Evolutionary conservation across 352 stramenopile genomes (phyloP).

Genomic region (Phytopythium helicoides): DNA sequence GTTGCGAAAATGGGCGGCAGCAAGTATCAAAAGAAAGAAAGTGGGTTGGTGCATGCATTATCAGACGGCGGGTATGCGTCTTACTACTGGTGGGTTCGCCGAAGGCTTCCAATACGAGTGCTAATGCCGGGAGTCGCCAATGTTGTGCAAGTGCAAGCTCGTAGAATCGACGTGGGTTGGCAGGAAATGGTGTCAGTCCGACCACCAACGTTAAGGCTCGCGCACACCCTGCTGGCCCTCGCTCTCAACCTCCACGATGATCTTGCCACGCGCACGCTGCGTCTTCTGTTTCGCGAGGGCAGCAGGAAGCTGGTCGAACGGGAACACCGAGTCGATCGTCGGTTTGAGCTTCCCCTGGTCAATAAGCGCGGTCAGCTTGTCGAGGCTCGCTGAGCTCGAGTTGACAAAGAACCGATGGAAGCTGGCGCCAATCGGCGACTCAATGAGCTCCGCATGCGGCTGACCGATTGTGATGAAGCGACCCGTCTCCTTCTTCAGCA

Average conservation of each 20-base stretch:
- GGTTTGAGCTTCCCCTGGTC: constrained; percentile 34
- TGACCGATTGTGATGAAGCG: constrained; percentile 12
- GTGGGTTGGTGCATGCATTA: too few species aligned
- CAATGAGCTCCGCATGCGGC: constrained; percentile 7
- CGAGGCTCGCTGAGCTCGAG: neutral
- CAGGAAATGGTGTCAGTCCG: too few species aligned
- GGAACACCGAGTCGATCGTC: constrained; percentile 39
- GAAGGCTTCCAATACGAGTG: too few species aligned
- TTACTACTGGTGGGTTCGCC: too few species aligned
- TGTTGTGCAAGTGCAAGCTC: too few species aligned
- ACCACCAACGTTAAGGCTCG: too few species aligned
- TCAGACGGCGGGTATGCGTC: too few species aligned
- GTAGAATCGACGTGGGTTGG: too few species aligned
- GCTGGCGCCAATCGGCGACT: constrained; percentile 38
- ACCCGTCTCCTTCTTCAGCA: constrained; percentile 13
- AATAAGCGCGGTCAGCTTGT: constrained; percentile 33
- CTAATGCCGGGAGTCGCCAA: too few species aligned
- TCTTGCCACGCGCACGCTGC: constrained; percentile 55
- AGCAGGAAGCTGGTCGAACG: constrained; percentile 47
- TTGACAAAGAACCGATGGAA: neutral
- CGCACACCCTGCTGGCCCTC: too few species aligned
- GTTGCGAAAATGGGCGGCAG: too few species aligned
- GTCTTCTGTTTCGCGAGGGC: constrained; percentile 44
- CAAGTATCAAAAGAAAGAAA: too few species aligned
- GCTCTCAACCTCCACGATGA: constrained; percentile 24